Conservation (phyloP, 2,329 filamentous ascomycete species). For the Trichoderma polysporum region DNA sequence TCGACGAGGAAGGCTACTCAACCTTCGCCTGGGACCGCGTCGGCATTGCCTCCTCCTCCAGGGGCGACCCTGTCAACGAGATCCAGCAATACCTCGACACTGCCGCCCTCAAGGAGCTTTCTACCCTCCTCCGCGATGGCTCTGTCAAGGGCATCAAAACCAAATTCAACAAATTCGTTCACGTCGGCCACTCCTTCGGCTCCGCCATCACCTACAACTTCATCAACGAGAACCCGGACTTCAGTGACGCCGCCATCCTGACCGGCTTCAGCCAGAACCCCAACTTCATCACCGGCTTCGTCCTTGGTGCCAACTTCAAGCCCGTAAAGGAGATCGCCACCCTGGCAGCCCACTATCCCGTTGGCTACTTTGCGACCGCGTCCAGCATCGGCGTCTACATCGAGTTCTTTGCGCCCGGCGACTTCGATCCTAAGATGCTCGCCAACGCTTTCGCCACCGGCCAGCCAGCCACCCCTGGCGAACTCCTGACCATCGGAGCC, state of each 20-base stretch:
- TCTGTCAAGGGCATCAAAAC: slow-evolving; percentile 42
- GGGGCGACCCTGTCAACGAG: slow-evolving; percentile 58
- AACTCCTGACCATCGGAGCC: slow-evolving; percentile 55
- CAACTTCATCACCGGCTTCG: slow-evolving; percentile 45
- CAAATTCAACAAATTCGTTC: slow-evolving; percentile 47
- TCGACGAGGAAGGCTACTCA: slow-evolving; percentile 55
- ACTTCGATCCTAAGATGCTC: slow-evolving; percentile 56
- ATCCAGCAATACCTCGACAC: slow-evolving; percentile 60
- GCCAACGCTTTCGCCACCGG: slow-evolving; percentile 45
- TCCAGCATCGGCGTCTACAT: slow-evolving; percentile 50
- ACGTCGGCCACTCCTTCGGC: slow-evolving; percentile 66
- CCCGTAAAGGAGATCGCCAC: slow-evolving; percentile 38
- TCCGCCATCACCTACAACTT: slow-evolving; percentile 58
- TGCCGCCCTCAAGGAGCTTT: slow-evolving; percentile 56
- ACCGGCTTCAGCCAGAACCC: slow-evolving; percentile 57
- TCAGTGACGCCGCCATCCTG: slow-evolving; percentile 58
- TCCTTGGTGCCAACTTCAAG: slow-evolving; percentile 48
- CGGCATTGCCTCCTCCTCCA: slow-evolving; percentile 58
- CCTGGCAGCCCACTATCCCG: slow-evolving; percentile 36
- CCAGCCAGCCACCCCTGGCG: slow-evolving; percentile 58
- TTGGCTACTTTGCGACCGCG: slow-evolving; percentile 54
- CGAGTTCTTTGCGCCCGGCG: slow-evolving; percentile 51
- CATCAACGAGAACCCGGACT: slow-evolving; percentile 49
- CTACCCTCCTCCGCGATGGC: slow-evolving; percentile 47
- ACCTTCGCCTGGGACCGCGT: slow-evolving; percentile 63